A percentile compares a stretch with the other conserved stretches of the same genome.
Evolutionary conservation across 2,329 filamentous ascomycete species (phyloP).

Genomic region (Botrytis galanthina): DNA sequence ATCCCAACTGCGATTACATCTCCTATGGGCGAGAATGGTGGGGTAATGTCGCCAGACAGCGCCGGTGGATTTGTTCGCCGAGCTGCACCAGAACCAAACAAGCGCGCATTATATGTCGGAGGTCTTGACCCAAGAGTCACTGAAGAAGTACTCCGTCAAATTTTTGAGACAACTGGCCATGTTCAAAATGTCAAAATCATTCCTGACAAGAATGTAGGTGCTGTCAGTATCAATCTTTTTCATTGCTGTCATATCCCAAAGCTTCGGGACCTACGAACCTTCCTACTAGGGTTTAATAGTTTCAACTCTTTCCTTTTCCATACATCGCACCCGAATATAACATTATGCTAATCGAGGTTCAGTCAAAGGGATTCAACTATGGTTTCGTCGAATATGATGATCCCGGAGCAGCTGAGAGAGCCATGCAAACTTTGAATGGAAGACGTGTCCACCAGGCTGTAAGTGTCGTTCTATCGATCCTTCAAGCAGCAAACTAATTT

Average conservation of each 20-base stretch:
- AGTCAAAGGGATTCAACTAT: slow-evolving; percentile 98
- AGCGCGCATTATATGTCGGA: slow-evolving; percentile 93
- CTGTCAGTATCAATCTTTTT: slow-evolving; percentile 40
- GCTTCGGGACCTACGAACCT: slow-evolving; percentile 28
- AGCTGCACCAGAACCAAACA: slow-evolving; percentile 95
- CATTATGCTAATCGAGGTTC: slow-evolving; percentile 42
- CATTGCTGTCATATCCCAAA: slow-evolving; percentile 31
- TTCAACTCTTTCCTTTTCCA: slow-evolving; percentile 22
- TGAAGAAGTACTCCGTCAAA: slow-evolving; percentile 93
- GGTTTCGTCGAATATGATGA: slow-evolving; percentile 99
- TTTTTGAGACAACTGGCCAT: slow-evolving; percentile 98
- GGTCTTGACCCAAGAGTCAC: slow-evolving; percentile 93
- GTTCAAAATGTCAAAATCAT: slow-evolving; percentile 99
- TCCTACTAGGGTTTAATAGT: slow-evolving; percentile 29
- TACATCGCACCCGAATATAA: slow-evolving; percentile 24
- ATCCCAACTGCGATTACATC: slow-evolving; percentile 91
- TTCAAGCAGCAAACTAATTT: neutral
- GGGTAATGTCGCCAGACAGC: slow-evolving; percentile 81
- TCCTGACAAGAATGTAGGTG: slow-evolving; percentile 96
- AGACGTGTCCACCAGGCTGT: slow-evolving; percentile 93
- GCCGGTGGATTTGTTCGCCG: slow-evolving; percentile 80
- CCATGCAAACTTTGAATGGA: slow-evolving; percentile 95
- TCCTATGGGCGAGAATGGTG: slow-evolving; percentile 66
- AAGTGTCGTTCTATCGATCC: slow-evolving; percentile 42
- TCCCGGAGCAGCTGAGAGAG: slow-evolving; percentile 90